Percentiles rank a stretch among this genome's conserved stretches.
phyloP scores from a whole-genome alignment of 1,284 basidiomycete species.

The Tilletia setariae region DNA sequence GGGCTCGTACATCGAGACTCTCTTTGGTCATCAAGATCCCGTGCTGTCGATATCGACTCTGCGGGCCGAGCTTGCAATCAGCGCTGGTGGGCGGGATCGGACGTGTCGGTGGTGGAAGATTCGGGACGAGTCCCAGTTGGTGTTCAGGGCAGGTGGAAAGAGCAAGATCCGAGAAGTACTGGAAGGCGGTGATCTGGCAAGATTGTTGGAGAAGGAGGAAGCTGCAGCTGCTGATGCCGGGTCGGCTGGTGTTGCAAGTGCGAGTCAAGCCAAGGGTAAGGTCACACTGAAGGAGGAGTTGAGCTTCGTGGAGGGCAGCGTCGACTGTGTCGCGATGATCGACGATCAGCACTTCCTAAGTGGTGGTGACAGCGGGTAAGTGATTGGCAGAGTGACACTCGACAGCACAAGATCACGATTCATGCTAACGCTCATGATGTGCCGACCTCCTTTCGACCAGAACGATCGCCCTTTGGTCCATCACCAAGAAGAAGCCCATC shows the following conservation, averaged over 20 bases:
- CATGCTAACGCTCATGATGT: neutral
- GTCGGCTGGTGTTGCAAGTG: neutral
- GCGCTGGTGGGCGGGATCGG: constrained; percentile 83
- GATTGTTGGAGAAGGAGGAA: constrained; percentile 56
- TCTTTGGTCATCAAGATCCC: constrained; percentile 94
- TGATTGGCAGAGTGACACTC: too few species aligned
- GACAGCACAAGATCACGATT: constrained; percentile 18
- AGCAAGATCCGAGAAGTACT: constrained; percentile 65
- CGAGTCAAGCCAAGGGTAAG: constrained; percentile 32
- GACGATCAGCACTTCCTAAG: constrained; percentile 89
- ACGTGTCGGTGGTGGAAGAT: constrained; percentile 96
- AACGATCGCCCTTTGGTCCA: constrained; percentile 78
- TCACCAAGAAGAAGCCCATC: constrained; percentile 92
- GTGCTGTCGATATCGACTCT: constrained; percentile 75
- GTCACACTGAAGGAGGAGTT: constrained; percentile 57
- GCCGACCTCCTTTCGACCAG: neutral
- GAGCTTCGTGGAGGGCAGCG: constrained; percentile 71
- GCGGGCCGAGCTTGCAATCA: constrained; percentile 77
- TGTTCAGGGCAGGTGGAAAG: constrained; percentile 85
- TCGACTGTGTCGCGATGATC: constrained; percentile 89
- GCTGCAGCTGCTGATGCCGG: constrained; percentile 36
- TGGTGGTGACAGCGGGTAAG: constrained; percentile 88
- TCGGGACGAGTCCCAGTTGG: constrained; percentile 88
- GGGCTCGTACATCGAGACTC: constrained; percentile 89
- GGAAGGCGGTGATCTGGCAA: constrained; percentile 67